Percentiles rank a stretch among this genome's conserved stretches.
These are phyloP conservation scores for Backusella macrospora DNA, from an alignment of 192 early-diverging fungal genomes.

Conservation along the genomic window DNA sequence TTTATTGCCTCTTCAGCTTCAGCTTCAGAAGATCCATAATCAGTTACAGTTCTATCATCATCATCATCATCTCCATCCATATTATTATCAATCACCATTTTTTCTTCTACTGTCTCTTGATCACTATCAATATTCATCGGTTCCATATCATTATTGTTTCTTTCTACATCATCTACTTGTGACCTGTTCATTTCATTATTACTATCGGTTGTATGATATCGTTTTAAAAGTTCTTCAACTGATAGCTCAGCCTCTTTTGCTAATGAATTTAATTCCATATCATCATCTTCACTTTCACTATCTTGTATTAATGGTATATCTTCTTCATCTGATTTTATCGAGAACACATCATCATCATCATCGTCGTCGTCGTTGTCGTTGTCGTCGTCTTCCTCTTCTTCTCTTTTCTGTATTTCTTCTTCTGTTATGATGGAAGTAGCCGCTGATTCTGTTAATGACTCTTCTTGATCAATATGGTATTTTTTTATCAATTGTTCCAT, in stretches of 20 bases:
- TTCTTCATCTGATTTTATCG: conserved; percentile 23
- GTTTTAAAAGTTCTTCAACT: conserved; percentile 40
- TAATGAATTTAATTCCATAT: conserved; percentile 37
- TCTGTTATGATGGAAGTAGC: not conserved
- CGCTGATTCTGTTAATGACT: conserved; percentile 29
- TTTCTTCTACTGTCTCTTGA: conserved; percentile 28
- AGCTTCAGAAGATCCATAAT: conserved; percentile 27
- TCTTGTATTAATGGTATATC: conserved; percentile 32
- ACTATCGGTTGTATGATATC: conserved; percentile 32
- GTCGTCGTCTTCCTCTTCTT: not conserved
- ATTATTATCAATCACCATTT: conserved; percentile 40
- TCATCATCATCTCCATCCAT: conserved; percentile 34
- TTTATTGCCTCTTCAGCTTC: conserved; percentile 15
- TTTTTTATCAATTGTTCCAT: conserved; percentile 59
- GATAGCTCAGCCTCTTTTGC: conserved; percentile 28
- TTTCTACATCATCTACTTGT: conserved; percentile 28
- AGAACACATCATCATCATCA: conserved; percentile 1
- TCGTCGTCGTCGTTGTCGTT: too few relatives aligned
- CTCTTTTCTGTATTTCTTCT: not conserved
- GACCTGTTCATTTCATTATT: conserved; percentile 23
- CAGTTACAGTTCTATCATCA: conserved; percentile 39
- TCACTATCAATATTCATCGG: conserved; percentile 19
- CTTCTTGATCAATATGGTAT: conserved; percentile 45
- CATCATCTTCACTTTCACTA: conserved; percentile 37
- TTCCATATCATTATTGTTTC: conserved; percentile 24